Percentiles rank a stretch among this genome's conserved stretches.
Conservation (phyloP, 73 alveolate species). For the Paramecium bursaria region DNA sequence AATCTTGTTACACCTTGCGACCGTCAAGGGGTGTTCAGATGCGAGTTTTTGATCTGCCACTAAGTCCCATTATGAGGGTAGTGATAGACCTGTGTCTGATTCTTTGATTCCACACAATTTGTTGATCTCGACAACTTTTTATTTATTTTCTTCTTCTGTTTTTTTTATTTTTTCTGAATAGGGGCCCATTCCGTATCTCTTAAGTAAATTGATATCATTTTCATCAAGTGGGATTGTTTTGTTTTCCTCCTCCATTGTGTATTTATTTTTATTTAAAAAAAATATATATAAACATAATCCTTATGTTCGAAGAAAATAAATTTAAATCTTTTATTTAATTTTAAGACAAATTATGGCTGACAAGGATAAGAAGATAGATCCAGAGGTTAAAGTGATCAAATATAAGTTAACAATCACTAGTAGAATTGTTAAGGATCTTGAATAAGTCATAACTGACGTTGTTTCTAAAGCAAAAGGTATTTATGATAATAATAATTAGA, state of each 20-base stretch:
- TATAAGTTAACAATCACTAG: constrained; percentile 62
- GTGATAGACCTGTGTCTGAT: constrained; percentile 94
- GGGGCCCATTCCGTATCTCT: constrained; percentile 97
- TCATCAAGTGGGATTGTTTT: constrained; percentile 79
- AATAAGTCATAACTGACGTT: constrained; percentile 64
- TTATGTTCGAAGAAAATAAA: constrained; percentile 13
- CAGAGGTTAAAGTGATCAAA: constrained; percentile 47
- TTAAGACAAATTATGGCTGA: constrained; percentile 60
- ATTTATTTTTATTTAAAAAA: constrained; percentile 6
- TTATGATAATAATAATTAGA: constrained; percentile 8
- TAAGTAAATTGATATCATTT: constrained; percentile 88
- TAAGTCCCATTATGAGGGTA: constrained; percentile 92
- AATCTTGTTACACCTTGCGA: constrained; percentile 66
- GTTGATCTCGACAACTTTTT: constrained; percentile 82
- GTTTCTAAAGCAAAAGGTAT: constrained; percentile 60
- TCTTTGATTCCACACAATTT: constrained; percentile 94
- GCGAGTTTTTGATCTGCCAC: constrained; percentile 68
- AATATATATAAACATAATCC: background rate
- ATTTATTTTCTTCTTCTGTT: constrained; percentile 90
- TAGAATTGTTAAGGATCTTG: constrained; percentile 56
- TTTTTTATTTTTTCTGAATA: constrained; percentile 85
- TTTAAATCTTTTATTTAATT: constrained; percentile 46
- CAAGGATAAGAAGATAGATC: constrained; percentile 72
- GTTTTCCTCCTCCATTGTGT: constrained; percentile 5
- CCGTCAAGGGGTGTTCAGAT: constrained; percentile 66